phyloP scores from a whole-genome alignment of 768 basidiomycete genomes.

The Mycena polygramma region DNA sequence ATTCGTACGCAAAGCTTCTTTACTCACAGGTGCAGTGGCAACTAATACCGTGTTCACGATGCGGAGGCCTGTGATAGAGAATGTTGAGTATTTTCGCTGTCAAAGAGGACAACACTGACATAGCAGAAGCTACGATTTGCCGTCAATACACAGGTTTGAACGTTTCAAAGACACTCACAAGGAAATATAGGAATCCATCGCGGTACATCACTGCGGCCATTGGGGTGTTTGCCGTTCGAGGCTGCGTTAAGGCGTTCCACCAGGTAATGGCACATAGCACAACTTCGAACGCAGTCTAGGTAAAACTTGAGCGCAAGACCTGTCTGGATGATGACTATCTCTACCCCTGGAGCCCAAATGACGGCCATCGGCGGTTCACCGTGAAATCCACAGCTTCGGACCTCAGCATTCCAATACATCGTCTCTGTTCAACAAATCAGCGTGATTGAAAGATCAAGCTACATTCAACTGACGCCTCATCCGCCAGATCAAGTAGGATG shows the following conservation, averaged over 20 bases:
- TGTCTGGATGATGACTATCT: background rate
- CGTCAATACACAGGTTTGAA: background rate
- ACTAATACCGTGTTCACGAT: constrained; percentile 34
- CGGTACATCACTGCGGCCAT: constrained; percentile 31
- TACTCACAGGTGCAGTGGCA: constrained; percentile 22
- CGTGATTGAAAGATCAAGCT: background rate
- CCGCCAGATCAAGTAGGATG: constrained; percentile 22
- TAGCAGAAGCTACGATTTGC: constrained; percentile 15
- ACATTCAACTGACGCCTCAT: constrained; percentile 17
- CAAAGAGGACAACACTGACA: constrained; percentile 6
- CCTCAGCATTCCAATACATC: background rate
- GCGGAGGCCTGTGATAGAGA: constrained; percentile 19
- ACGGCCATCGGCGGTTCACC: constrained; percentile 8
- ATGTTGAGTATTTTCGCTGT: background rate
- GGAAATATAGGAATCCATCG: constrained; percentile 31
- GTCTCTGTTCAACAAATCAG: background rate
- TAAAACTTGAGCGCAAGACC: background rate
- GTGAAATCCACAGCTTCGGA: constrained; percentile 25
- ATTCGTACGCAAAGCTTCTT: background rate
- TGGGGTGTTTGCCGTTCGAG: constrained; percentile 25
- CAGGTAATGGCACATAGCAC: constrained; percentile 28
- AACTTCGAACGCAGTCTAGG: constrained; percentile 29
- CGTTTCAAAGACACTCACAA: constrained; percentile 20
- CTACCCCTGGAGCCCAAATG: constrained; percentile 33
- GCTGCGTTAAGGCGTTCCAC: constrained; percentile 30